Percentiles rank a stretch among this genome's conserved stretches.
These are phyloP conservation scores for Scedosporium apiospermum DNA, from an alignment of 2,329 filamentous ascomycete genomes.

Conservation along the genomic window DNA sequence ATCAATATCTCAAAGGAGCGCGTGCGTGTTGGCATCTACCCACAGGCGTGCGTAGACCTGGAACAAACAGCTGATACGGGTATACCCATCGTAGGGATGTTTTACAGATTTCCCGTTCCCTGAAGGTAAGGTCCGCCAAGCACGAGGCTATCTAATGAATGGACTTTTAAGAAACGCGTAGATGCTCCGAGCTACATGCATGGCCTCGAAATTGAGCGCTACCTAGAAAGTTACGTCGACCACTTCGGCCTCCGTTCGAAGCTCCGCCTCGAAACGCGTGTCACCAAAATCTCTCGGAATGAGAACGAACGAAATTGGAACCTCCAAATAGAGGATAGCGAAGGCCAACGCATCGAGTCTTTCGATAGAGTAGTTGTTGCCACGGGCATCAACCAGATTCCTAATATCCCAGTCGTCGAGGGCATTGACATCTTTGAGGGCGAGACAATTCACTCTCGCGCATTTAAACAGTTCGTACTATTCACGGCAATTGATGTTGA, in stretches of 20 bases:
- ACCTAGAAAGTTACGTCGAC: constrained; percentile 21
- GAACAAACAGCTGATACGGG: no score
- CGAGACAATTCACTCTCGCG: constrained; percentile 27
- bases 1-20: constrained; percentile 23
- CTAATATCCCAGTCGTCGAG: constrained; percentile 24
- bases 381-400: constrained; percentile 22
- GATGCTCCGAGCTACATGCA: constrained; percentile 16
- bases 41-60: no score
- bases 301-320: constrained; percentile 15
- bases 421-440: constrained; percentile 27
- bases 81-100: constrained; percentile 16
- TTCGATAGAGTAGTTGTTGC: constrained; percentile 29
- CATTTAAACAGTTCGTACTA: constrained; percentile 19
- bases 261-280: constrained; percentile 16
- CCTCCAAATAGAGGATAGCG: constrained; percentile 14
- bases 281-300: constrained; percentile 14
- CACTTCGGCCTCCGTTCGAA: constrained; percentile 19
- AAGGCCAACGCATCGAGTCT: neutral
- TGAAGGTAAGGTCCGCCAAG: neutral
- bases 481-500: neutral
- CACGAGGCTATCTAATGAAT: neutral
- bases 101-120: constrained; percentile 26
- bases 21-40: constrained; percentile 10
- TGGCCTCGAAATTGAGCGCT: constrained; percentile 17
- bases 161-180: neutral